Base-by-base conservation (phyloP, 148 eudicot genomes). In the Vaccinium darrowii region DNA sequence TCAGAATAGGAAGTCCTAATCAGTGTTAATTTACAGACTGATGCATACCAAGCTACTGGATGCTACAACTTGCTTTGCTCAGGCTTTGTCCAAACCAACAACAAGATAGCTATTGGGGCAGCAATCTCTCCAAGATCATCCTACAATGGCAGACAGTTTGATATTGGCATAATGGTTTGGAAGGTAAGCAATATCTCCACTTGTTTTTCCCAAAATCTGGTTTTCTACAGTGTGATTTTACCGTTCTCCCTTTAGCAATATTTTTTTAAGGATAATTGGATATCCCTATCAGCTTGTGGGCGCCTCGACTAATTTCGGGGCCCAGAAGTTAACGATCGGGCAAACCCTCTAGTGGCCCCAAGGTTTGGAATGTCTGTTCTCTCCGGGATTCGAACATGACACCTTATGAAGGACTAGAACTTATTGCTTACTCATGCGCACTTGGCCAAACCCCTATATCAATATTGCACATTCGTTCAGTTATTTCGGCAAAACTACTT, bases 1-100 rank as follows among this genome's bases (percentile, higher is more conserved):
- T 60, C 1, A 21, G 39, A 39, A 43, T 47, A 27, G 5, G 11
- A 49, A 13, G 2, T 18, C n/a, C 0, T 18, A 10, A 16, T 23
- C 72, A n/a, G 30, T 65, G 72, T 23, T 30, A 23, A 65, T 74
- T 73, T 73, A 80, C 87, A 97, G 99, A 92, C 91, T 80, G 99
- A 97, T 90, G 99, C 98, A 89, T 97, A 97, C 91, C 98, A 93
- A 88, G 90, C 98, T 50, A 97, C 99, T 13, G 99, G 99, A 88
- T 97, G 98, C 92, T 97, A 97, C 95, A 97, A 97, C 86, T 83
- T 97, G 62, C 90, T 95, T 52, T 97, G 99, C 85, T 97, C 99
- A 53, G 99, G 99, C 58, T 97, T 97, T 76, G 91, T 97, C 79
- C 99, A 97, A 90, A 95, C 95, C 5, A 97, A 94, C 89, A 88